Evolutionary conservation across 176 grass and related monocot genomes (phyloP).

Genomic region (Echinochloa phyllopogon): DNA sequence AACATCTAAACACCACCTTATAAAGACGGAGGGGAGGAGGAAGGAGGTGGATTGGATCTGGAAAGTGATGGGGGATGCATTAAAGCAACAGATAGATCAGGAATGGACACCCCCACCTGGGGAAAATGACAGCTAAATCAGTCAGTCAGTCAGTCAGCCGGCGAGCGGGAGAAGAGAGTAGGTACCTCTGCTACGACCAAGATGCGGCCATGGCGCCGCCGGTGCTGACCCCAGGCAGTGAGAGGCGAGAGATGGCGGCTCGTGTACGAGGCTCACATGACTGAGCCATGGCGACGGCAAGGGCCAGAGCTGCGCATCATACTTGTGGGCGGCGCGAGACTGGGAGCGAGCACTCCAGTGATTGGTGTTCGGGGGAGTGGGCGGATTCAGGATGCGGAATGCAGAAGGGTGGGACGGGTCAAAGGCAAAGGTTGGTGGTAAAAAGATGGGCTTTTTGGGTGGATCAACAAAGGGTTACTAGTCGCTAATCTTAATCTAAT

Average conservation of each 20-base stretch:
- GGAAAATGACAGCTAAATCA: slow-evolving; percentile 52
- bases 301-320: slow-evolving; percentile 13
- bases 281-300: slow-evolving; percentile 33
- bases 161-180: not conserved
- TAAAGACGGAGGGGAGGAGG: slow-evolving; percentile 26
- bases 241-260: not conserved
- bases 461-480: slow-evolving; percentile 46
- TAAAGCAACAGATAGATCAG: slow-evolving; percentile 58
- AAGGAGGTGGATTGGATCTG: slow-evolving; percentile 55
- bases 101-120: slow-evolving; percentile 50
- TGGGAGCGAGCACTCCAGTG: not conserved
- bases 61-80: slow-evolving; percentile 53
- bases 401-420: slow-evolving; percentile 54
- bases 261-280: not conserved
- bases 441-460: slow-evolving; percentile 45
- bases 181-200: slow-evolving; percentile 45
- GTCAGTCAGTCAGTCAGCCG: not conserved
- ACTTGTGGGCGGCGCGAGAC: not conserved
- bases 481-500: slow-evolving; percentile 33
- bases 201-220: slow-evolving; percentile 33
- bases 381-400: slow-evolving; percentile 1
- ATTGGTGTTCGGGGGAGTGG: slow-evolving; percentile 43
- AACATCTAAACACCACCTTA: too few species aligned
- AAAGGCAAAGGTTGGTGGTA: slow-evolving; percentile 56
- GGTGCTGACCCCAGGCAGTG: not conserved